Conservation (phyloP, 2,329 filamentous ascomycete species). For the Penicillium sp. region DNA sequence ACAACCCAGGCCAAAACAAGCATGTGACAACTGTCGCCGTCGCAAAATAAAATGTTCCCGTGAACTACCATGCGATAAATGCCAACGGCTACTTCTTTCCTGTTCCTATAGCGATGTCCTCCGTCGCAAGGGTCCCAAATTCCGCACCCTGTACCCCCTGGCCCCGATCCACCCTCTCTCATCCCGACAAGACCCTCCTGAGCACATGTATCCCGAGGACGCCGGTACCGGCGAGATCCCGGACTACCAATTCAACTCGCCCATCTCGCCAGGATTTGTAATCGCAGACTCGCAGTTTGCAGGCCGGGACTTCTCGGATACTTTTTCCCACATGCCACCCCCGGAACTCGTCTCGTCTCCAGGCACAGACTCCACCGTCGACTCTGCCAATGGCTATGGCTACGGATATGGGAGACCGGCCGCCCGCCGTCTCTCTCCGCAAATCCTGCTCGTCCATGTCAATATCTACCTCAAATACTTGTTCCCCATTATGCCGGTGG, state of each 20-base stretch:
- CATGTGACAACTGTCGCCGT: slow-evolving; percentile 43
- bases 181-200: slow-evolving; percentile 17
- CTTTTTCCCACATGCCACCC: slow-evolving; percentile 29
- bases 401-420: neutral
- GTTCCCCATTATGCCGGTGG: slow-evolving; percentile 46
- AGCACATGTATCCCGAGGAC: slow-evolving; percentile 21
- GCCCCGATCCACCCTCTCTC: slow-evolving; percentile 34
- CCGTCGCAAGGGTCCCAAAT: slow-evolving; percentile 41
- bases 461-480: slow-evolving; percentile 44
- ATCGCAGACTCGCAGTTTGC: slow-evolving; percentile 26
- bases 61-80: slow-evolving; percentile 44
- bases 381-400: slow-evolving; percentile 21
- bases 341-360: slow-evolving; percentile 37
- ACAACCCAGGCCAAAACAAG: slow-evolving; percentile 34
- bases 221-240: slow-evolving; percentile 9
- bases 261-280: slow-evolving; percentile 27
- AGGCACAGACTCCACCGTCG: slow-evolving; percentile 31
- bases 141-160: slow-evolving; percentile 39
- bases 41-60: slow-evolving; percentile 46
- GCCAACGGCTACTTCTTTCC: slow-evolving; percentile 36
- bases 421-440: slow-evolving; percentile 31
- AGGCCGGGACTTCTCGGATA: slow-evolving; percentile 25
- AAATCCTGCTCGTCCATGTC: slow-evolving; percentile 38
- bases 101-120: slow-evolving; percentile 42
- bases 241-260: slow-evolving; percentile 25